phyloP scores from a whole-genome alignment of 805 yeast species.

The Yamadazyma insecticola region DNA sequence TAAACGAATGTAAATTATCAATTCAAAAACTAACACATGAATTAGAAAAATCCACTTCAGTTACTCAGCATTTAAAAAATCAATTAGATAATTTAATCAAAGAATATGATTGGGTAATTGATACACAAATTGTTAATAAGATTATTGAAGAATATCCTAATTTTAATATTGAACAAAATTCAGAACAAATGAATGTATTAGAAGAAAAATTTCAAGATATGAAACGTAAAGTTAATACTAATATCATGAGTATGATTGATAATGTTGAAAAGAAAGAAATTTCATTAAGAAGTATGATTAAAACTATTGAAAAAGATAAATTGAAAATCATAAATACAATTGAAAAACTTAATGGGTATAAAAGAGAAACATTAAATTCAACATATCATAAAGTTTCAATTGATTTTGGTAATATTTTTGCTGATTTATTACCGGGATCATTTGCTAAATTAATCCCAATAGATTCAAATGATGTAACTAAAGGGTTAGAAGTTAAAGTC shows the following conservation, averaged over 20 bases:
- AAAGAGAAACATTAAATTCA: slow-evolving; percentile 71
- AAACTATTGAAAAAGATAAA: slow-evolving; percentile 85
- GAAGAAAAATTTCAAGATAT: slow-evolving; percentile 59
- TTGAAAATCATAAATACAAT: slow-evolving; percentile 86
- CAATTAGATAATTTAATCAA: slow-evolving; percentile 43
- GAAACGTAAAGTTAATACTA: slow-evolving; percentile 77
- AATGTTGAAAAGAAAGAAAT: slow-evolving; percentile 84
- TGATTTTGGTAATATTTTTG: slow-evolving; percentile 88
- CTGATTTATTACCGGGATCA: slow-evolving; percentile 83
- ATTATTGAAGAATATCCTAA: slow-evolving; percentile 60
- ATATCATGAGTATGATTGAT: slow-evolving; percentile 88
- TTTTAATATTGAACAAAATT: slow-evolving; percentile 59
- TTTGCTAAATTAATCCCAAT: slow-evolving; percentile 84
- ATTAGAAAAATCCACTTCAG: slow-evolving; percentile 43
- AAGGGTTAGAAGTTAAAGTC: slow-evolving; percentile 88
- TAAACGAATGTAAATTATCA: slow-evolving; percentile 46
- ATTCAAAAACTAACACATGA: slow-evolving; percentile 54
- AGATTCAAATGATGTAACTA: slow-evolving; percentile 76
- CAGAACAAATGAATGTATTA: slow-evolving; percentile 52
- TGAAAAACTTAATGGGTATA: slow-evolving; percentile 75
- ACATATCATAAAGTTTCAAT: slow-evolving; percentile 84
- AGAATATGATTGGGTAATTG: slow-evolving; percentile 71
- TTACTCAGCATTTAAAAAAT: slow-evolving; percentile 29
- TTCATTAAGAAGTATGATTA: slow-evolving; percentile 72
- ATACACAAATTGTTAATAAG: slow-evolving; percentile 50